Evolutionary conservation across 106 monocot genomes (phyloP).

Genomic region (Iris macrosiphon): DNA sequence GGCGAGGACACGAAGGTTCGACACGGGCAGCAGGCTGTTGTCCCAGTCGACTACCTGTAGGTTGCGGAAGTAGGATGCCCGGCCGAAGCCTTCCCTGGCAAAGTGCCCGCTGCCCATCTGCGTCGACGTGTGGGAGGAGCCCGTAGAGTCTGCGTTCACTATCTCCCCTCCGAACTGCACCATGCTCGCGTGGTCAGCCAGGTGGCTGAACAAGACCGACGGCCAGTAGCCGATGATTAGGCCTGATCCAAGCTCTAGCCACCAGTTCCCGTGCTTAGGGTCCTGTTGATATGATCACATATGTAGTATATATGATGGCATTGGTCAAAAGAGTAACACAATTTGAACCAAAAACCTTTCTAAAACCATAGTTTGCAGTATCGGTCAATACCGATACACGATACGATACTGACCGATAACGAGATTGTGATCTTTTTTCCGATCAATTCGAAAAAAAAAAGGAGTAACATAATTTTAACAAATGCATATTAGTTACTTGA

Average conservation of each 20-base stretch:
- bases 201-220: slow-evolving; percentile 60
- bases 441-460: no score
- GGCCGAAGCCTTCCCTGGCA: slow-evolving; percentile 65
- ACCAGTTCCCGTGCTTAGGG: slow-evolving; percentile 95
- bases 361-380: no score
- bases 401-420: no score
- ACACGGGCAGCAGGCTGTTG: slow-evolving; percentile 62
- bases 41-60: slow-evolving; percentile 88
- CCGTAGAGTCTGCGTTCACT: slow-evolving; percentile 51
- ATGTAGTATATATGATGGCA: no score
- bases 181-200: slow-evolving; percentile 61
- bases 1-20: slow-evolving; percentile 50
- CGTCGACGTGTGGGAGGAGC: slow-evolving; percentile 60
- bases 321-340: no score
- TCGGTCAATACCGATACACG: no score
- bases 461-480: no score
- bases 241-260: slow-evolving; percentile 83
- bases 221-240: slow-evolving; percentile 77
- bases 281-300: slow-evolving; percentile 57
- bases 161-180: slow-evolving; percentile 73
- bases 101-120: slow-evolving; percentile 98
- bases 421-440: no score
- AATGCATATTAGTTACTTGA: no score
- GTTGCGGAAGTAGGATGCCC: slow-evolving; percentile 79
- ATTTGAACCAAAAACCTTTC: no score